These are phyloP conservation scores for Aspergillus ibericus DNA, from an alignment of 2,329 filamentous ascomycete species.

Conservation along the genomic window DNA sequence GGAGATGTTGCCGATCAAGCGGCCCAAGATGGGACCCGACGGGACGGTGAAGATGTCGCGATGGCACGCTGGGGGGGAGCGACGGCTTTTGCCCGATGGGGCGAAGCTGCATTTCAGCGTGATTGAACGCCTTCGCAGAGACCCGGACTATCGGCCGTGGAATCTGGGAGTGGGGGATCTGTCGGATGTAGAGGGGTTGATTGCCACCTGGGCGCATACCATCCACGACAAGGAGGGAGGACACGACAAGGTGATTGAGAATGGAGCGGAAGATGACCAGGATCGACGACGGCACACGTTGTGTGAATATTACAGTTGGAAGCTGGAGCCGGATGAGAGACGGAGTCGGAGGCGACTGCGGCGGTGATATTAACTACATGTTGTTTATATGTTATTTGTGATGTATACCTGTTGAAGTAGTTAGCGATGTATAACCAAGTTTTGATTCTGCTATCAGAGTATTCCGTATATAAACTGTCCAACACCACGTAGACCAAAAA, in stretches of 20 bases:
- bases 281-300: not conserved
- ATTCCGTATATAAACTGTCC: too few species aligned
- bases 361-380: too few species aligned
- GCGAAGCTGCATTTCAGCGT: conserved; percentile 21
- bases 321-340: not conserved
- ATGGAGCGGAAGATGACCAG: not conserved
- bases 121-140: conserved; percentile 10
- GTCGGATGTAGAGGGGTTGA: conserved; percentile 5
- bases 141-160: conserved; percentile 19
- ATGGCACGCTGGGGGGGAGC: conserved; percentile 18
- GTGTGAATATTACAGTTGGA: not conserved
- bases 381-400: too few species aligned
- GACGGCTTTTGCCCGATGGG: conserved; percentile 12
- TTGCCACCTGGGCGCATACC: conserved; percentile 12
- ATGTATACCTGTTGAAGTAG: too few species aligned
- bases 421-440: too few species aligned
- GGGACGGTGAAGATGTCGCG: conserved; percentile 13
- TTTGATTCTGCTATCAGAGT: too few species aligned
- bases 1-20: conserved; percentile 19
- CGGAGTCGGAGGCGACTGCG: not conserved
- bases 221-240: conserved; percentile 1
- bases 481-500: too few species aligned
- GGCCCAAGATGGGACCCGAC: conserved; percentile 16
- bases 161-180: conserved; percentile 21
- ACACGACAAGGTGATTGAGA: not conserved